Evolutionary conservation across 352 stramenopile genomes (phyloP).

Genomic region (Phytophthora colocasiae): DNA sequence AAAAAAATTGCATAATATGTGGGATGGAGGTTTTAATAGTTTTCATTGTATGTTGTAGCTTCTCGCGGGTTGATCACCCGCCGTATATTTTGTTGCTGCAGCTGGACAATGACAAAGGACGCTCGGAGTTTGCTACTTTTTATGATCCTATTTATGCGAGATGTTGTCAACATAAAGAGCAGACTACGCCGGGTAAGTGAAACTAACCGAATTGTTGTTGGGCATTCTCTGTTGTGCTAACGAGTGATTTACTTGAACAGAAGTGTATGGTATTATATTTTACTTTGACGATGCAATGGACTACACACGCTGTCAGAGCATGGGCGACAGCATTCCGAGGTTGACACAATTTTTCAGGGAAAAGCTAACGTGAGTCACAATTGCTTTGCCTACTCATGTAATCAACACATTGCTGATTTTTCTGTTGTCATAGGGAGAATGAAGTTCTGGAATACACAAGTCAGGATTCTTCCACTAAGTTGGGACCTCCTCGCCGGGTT

Average conservation of each 20-base stretch:
- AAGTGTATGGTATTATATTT: constrained; percentile 67
- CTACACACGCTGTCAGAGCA: constrained; percentile 69
- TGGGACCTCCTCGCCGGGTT: constrained; percentile 1
- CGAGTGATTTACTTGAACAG: constrained; percentile 28
- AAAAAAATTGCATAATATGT: background rate
- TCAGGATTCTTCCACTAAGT: constrained; percentile 11
- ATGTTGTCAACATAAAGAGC: constrained; percentile 31
- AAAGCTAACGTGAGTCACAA: constrained; percentile 47
- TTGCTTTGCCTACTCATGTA: background rate
- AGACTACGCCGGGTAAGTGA: constrained; percentile 42
- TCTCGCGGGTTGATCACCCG: constrained; percentile 30
- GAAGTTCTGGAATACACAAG: constrained; percentile 27
- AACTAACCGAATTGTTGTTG: background rate
- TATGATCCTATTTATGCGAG: constrained; percentile 68
- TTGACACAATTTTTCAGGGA: constrained; percentile 44
- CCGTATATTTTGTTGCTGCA: constrained; percentile 70
- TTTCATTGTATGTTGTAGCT: constrained; percentile 26
- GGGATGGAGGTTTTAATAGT: background rate
- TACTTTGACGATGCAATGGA: constrained; percentile 74
- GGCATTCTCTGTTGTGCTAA: background rate
- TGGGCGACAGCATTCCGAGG: constrained; percentile 47
- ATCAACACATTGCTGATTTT: background rate
- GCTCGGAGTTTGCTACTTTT: constrained; percentile 53
- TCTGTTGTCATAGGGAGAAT: constrained; percentile 26
- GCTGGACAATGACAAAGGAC: constrained; percentile 33